phyloP scores from a whole-genome alignment of 768 basidiomycete species.

The Amanita brunnescens region DNA sequence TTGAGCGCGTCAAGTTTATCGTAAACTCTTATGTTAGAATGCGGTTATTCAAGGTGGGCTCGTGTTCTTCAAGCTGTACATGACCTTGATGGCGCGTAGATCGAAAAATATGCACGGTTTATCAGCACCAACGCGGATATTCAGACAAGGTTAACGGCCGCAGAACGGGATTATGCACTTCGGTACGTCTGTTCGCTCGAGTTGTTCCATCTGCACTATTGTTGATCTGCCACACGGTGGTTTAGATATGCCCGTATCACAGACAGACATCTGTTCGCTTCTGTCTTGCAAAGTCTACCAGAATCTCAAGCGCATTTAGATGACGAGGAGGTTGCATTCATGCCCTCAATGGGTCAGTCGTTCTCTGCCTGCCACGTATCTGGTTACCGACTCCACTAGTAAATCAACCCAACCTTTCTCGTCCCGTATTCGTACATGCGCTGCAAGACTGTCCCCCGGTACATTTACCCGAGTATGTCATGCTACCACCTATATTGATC shows the following conservation, averaged over 20 bases:
- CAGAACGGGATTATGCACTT: conserved; percentile 75
- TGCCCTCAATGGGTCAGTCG: conserved; percentile 65
- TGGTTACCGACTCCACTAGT: conserved; percentile 36
- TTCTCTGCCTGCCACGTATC: conserved; percentile 9
- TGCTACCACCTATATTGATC: not conserved
- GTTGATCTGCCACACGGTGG: not conserved
- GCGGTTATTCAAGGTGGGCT: conserved; percentile 70
- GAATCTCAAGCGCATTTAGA: conserved; percentile 69
- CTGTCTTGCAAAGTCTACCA: conserved; percentile 79
- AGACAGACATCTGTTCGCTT: conserved; percentile 69
- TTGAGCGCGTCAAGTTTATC: conserved; percentile 90
- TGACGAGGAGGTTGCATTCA: conserved; percentile 52
- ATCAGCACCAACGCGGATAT: conserved; percentile 63
- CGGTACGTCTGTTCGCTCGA: conserved; percentile 34
- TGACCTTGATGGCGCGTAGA: conserved; percentile 32
- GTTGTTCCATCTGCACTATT: not conserved
- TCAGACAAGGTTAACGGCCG: conserved; percentile 73
- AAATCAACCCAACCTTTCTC: conserved; percentile 63
- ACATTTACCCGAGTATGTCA: conserved; percentile 56
- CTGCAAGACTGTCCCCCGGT: conserved; percentile 59
- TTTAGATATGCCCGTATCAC: conserved; percentile 66
- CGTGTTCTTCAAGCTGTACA: conserved; percentile 6
- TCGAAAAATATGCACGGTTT: conserved; percentile 80
- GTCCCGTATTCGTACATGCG: conserved; percentile 79
- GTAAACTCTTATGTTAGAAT: conserved; percentile 85